Evolutionary conservation across 148 eudicot genomes (phyloP).

Genomic region (Oxyria digyna): DNA sequence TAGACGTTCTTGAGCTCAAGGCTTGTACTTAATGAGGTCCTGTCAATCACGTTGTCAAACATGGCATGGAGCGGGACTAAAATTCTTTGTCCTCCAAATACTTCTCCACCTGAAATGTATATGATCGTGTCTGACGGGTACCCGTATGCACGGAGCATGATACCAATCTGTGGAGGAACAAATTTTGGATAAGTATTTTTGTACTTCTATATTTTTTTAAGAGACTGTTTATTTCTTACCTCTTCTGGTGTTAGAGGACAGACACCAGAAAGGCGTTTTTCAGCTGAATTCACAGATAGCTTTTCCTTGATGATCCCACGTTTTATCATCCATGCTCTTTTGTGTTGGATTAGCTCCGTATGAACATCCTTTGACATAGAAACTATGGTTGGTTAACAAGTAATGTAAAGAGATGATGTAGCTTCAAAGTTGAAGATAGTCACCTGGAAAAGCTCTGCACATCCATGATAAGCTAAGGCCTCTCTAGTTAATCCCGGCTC

Average conservation of each 20-base stretch:
- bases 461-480: conserved; percentile 81
- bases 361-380: conserved; percentile 67
- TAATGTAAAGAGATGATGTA: conserved; percentile 1
- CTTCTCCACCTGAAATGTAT: conserved; percentile 85
- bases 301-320: conserved; percentile 85
- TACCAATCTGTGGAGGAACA: conserved; percentile 41
- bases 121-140: conserved; percentile 72
- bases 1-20: conserved; percentile 55
- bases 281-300: conserved; percentile 61
- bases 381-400: conserved; percentile 2
- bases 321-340: conserved; percentile 81
- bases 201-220: neutral
- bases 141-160: conserved; percentile 85
- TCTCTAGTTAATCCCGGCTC: conserved; percentile 95
- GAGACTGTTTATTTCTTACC: conserved; percentile 23
- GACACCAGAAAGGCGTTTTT: conserved; percentile 59
- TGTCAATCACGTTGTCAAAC: conserved; percentile 82
- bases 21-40: conserved; percentile 56
- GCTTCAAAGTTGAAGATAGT: neutral
- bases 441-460: conserved; percentile 97
- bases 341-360: conserved; percentile 86
- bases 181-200: neutral
- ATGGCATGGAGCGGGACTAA: conserved; percentile 81
- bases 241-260: conserved; percentile 96
- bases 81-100: conserved; percentile 86